Evolutionary conservation across 345 rosid species (phyloP).

Genomic region (Eutrema heterophyllum): DNA sequence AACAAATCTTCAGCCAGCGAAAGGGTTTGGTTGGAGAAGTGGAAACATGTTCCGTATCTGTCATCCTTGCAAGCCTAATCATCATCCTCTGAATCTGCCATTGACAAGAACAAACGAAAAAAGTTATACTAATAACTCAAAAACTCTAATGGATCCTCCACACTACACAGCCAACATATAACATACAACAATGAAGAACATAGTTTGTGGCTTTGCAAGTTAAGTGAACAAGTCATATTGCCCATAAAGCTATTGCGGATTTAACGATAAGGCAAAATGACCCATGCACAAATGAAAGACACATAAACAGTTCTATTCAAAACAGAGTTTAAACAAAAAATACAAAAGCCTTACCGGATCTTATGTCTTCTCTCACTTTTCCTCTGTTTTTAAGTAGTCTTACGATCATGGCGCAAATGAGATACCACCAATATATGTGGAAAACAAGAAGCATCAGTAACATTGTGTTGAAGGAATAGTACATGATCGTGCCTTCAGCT

Average conservation of each 20-base stretch:
- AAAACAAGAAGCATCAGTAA: conserved; percentile 76
- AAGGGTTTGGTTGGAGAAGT: conserved; percentile 21
- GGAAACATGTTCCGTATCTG: conserved; percentile 26
- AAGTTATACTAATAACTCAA: not conserved
- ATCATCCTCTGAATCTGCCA: conserved; percentile 94
- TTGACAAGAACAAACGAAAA: not conserved
- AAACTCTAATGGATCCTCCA: not conserved
- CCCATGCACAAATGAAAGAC: not conserved
- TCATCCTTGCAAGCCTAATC: conserved; percentile 44
- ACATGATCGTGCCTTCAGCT: conserved; percentile 34
- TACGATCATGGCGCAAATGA: conserved; percentile 78
- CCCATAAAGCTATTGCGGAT: not conserved
- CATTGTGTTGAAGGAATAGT: conserved; percentile 86
- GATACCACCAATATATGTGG: conserved; percentile 98
- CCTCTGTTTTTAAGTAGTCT: conserved; percentile 86
- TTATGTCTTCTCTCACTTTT: conserved; percentile 89
- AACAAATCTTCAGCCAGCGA: conserved; percentile 14
- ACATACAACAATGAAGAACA: not conserved
- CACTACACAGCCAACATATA: conserved; percentile 6
- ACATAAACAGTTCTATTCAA: not conserved
- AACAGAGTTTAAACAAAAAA: not conserved
- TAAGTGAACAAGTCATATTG: not conserved
- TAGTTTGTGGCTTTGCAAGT: not conserved
- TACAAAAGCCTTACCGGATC: conserved; percentile 69
- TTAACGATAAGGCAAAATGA: not conserved